Evolutionary conservation across 192 early-diverging fungal genomes (phyloP).

Genomic region (Mortierella alpina): DNA sequence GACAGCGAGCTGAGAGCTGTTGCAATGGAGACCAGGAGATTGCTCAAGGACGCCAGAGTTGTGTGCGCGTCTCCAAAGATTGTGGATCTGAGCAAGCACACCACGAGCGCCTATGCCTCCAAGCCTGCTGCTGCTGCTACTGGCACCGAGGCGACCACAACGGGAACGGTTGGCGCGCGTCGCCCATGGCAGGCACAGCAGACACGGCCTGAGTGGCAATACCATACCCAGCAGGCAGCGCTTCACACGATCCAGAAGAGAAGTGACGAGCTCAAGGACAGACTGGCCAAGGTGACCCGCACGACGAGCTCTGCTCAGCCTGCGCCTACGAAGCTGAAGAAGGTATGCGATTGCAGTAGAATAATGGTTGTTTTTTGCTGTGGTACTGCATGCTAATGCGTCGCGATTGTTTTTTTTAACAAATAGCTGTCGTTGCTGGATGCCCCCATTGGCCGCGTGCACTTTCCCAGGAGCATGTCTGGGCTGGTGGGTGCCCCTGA

Average conservation of each 20-base stretch:
- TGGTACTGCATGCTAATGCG: not conserved
- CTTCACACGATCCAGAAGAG: conserved; percentile 64
- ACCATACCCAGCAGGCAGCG: conserved; percentile 65
- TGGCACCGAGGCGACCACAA: not conserved
- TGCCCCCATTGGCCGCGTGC: conserved; percentile 42
- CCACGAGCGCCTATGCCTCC: not conserved
- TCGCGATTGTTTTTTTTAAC: not conserved
- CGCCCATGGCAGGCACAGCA: conserved; percentile 61
- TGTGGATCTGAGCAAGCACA: conserved; percentile 54
- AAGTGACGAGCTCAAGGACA: conserved; percentile 60
- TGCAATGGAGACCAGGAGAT: conserved; percentile 58
- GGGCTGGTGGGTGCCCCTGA: conserved; percentile 33
- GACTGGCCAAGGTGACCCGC: conserved; percentile 44
- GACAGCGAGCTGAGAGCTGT: conserved; percentile 53
- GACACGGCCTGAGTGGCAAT: conserved; percentile 63
- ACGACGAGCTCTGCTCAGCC: not conserved
- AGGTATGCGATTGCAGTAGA: conserved; percentile 9
- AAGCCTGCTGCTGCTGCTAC: conserved; percentile 13
- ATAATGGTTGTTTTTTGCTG: not conserved
- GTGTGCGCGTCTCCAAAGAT: conserved; percentile 64
- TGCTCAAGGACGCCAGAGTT: conserved; percentile 55
- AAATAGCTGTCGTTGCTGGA: conserved; percentile 41
- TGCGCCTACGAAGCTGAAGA: conserved; percentile 35
- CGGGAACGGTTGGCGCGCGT: conserved; percentile 6
- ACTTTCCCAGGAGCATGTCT: conserved; percentile 35